A percentile compares a stretch with the other conserved stretches of the same genome.
Evolutionary conservation across 257 asterid genomes (phyloP).

Genomic region (Solanum ossicruentum): DNA sequence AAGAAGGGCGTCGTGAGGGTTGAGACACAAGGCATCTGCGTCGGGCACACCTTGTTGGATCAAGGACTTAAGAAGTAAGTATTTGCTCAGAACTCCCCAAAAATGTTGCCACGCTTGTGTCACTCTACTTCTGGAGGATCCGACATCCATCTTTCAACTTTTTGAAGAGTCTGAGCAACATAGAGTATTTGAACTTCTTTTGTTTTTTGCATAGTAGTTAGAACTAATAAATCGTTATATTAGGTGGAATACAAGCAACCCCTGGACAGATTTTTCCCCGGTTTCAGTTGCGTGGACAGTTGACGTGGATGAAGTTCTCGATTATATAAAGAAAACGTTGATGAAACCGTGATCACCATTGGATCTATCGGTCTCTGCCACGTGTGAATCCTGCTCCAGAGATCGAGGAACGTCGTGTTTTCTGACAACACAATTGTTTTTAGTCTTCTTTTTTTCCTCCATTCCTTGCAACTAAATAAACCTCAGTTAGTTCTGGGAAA

Average conservation of each 20-base stretch:
- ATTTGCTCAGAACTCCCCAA: neutral
- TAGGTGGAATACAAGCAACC: constrained; percentile 93
- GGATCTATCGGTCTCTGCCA: neutral
- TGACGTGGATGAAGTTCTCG: constrained; percentile 54
- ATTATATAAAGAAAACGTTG: constrained; percentile 36
- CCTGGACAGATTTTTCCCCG: constrained; percentile 77
- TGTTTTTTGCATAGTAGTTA: neutral
- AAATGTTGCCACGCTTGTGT: neutral
- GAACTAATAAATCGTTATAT: neutral
- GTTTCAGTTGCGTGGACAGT: constrained; percentile 91
- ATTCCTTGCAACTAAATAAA: neutral
- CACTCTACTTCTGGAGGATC: neutral
- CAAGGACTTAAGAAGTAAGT: constrained; percentile 76
- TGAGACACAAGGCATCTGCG: constrained; percentile 90
- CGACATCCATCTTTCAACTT: neutral
- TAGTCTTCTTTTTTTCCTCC: neutral
- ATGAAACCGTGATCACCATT: constrained; percentile 40
- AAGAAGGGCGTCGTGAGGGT: constrained; percentile 94
- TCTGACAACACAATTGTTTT: neutral
- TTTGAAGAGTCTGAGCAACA: neutral
- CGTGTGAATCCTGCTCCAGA: neutral
- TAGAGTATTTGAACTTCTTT: neutral
- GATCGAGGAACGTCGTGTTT: neutral
- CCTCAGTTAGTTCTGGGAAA: neutral
- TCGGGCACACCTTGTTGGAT: constrained; percentile 86